Percentiles rank a stretch among this genome's conserved stretches.
phyloP scores from a whole-genome alignment of 495 filamentous ascomycete species.

The Penicillium lividum region DNA sequence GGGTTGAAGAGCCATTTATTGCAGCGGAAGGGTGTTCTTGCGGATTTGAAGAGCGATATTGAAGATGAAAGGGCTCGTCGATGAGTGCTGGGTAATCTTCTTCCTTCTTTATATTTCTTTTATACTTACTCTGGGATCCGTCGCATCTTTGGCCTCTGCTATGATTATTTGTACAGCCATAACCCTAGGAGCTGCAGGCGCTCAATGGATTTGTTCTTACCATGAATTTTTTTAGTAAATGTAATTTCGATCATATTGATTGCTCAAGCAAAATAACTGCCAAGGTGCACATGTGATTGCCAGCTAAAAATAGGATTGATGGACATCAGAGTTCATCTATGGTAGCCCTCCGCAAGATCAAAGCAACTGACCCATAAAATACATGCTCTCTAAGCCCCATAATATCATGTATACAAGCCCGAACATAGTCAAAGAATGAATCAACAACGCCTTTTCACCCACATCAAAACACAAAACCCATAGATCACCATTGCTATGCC shows the following conservation, averaged over 20 bases:
- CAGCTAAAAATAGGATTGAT: neutral
- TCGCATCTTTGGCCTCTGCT: conserved; percentile 21
- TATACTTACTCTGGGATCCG: conserved; percentile 13
- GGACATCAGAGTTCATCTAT: neutral
- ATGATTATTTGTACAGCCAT: conserved; percentile 37
- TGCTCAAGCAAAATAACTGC: neutral
- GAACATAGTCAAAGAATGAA: neutral
- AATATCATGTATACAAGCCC: neutral
- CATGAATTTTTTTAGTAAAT: conserved; percentile 6
- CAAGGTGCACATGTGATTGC: neutral
- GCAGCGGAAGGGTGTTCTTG: conserved; percentile 43
- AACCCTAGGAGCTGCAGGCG: conserved; percentile 40
- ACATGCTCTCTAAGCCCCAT: neutral
- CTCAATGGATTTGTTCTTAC: conserved; percentile 29
- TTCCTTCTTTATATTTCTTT: conserved; percentile 10
- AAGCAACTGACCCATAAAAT: neutral
- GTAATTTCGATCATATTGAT: neutral
- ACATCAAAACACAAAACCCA: neutral
- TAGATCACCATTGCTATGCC: neutral
- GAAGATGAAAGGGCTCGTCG: conserved; percentile 47
- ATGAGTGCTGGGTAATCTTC: conserved; percentile 17
- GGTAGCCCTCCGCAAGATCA: neutral
- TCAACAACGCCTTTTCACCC: neutral
- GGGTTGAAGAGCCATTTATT: conserved; percentile 52
- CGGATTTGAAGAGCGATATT: conserved; percentile 47